Evolutionary conservation across 2,329 filamentous ascomycete species (phyloP).

Genomic region (Colletotrichum paranaense): DNA sequence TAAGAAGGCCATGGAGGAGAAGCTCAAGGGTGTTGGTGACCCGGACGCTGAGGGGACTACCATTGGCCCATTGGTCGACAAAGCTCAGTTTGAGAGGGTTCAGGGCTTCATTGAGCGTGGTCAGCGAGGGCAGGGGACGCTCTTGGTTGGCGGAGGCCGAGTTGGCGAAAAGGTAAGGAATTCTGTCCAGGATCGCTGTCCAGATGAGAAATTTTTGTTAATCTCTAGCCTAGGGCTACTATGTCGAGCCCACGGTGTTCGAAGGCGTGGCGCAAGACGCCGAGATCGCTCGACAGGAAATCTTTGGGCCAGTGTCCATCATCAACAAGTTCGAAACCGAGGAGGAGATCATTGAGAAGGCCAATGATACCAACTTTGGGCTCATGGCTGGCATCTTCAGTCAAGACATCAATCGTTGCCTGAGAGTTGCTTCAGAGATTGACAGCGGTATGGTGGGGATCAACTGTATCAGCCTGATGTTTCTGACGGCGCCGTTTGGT

Average conservation of each 20-base stretch:
- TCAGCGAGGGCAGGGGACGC: conserved; percentile 46
- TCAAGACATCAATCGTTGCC: conserved; percentile 71
- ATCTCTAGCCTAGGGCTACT: conserved; percentile 47
- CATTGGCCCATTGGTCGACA: conserved; percentile 67
- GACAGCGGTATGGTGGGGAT: conserved; percentile 79
- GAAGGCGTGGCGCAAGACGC: conserved; percentile 52
- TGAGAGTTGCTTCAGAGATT: conserved; percentile 63
- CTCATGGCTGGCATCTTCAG: conserved; percentile 66
- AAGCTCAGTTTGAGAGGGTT: conserved; percentile 58
- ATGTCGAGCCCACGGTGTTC: conserved; percentile 60
- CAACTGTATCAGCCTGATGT: conserved; percentile 59
- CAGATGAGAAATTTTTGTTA: not conserved
- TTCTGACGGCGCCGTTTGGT: conserved; percentile 58
- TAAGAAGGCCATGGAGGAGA: conserved; percentile 67
- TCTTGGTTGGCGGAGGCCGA: conserved; percentile 49
- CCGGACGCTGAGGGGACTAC: conserved; percentile 68
- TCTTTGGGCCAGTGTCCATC: conserved; percentile 68
- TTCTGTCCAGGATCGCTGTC: not conserved
- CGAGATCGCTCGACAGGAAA: conserved; percentile 63
- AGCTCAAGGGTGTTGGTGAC: conserved; percentile 68
- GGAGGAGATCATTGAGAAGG: conserved; percentile 63
- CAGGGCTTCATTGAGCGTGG: conserved; percentile 56
- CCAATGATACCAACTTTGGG: conserved; percentile 64
- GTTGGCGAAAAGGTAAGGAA: conserved; percentile 50
- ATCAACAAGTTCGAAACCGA: conserved; percentile 67